Evolutionary conservation across 257 asterid species (phyloP), one percentile per base, ranked within the genome.

Genomic region (Solanum phureja): DNA sequence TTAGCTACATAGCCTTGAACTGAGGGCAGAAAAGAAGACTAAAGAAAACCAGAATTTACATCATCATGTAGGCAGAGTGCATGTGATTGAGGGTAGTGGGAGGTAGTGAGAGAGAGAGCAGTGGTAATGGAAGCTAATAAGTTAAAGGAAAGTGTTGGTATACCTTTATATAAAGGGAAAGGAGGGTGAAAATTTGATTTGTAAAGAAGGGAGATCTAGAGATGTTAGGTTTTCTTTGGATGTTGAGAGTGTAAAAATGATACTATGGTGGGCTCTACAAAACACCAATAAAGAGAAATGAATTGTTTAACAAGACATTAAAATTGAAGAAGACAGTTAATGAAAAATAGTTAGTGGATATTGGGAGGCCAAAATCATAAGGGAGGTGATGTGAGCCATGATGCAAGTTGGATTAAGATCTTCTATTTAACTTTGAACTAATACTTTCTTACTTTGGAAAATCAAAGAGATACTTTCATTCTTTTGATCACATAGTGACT

Each of bases 1-100:
- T 68, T 62, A 49, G 79, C 90, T 85, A 58, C 58, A 86, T 83
- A 84, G 87, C 75, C 87, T 58, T 85, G 81, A 85, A 85, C 72
- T 16, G 44, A 87, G 83, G 58, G 75, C 29, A 84, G 44, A 69
- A 49, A 24, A 37, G 75, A 7, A 40, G 40, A 58, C 13, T 24
- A 44, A 85, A 29, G 77, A 35, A 66, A 44, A 44, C 58, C 14
- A 37, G 58, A 64, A 42, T 38, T 85, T 85, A 85, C 81, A 64
- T 85, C 81, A 85, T 85, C 62, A 16, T 85, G 66, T 85, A 71
- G 77, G 85, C 40, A 44, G 38, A 27, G 40, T 42, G 62, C 37
- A 77, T 42, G 24, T 35, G 82, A 9, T 73, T 73, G 27, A 6
- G 40, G 33, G 52, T 4, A 3, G 8, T 1, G 82, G 29, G 52